These are phyloP conservation scores for Leersia perrieri DNA, from an alignment of 176 grass and related monocot genomes.

Conservation along the genomic window DNA sequence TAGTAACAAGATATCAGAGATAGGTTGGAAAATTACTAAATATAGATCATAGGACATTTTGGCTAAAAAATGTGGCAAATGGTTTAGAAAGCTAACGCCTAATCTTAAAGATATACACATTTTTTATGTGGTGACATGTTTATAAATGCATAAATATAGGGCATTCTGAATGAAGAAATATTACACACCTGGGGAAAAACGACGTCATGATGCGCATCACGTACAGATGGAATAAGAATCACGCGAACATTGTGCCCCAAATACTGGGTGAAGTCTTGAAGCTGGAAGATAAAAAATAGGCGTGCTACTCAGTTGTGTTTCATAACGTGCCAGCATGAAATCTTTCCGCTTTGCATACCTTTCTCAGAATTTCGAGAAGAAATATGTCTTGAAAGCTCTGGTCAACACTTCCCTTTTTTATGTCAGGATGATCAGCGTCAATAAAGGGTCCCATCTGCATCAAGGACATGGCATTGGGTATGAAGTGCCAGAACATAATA, in stretches of 20 bases:
- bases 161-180: conserved; percentile 6
- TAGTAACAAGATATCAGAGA: not conserved
- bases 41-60: not conserved
- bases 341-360: conserved; percentile 41
- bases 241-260: conserved; percentile 65
- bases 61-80: not conserved
- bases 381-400: conserved; percentile 77
- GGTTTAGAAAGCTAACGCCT: not conserved
- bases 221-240: conserved; percentile 75
- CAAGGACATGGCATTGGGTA: conserved; percentile 8
- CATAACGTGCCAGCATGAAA: conserved; percentile 16
- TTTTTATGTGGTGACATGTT: not conserved
- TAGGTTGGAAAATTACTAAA: not conserved
- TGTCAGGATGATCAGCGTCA: conserved; percentile 91
- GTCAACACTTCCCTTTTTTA: conserved; percentile 78
- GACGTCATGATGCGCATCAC: conserved; percentile 91
- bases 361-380: conserved; percentile 73
- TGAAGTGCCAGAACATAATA: conserved; percentile 17
- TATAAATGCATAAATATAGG: no score
- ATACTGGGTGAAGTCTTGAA: conserved; percentile 78
- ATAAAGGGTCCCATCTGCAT: conserved; percentile 96
- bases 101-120: conserved; percentile 8
- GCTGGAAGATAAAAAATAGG: conserved; percentile 44
- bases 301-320: conserved; percentile 15
- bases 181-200: conserved; percentile 90